These are phyloP conservation scores for Globisporangium paddicum DNA, from an alignment of 352 stramenopile species.

Conservation along the genomic window DNA sequence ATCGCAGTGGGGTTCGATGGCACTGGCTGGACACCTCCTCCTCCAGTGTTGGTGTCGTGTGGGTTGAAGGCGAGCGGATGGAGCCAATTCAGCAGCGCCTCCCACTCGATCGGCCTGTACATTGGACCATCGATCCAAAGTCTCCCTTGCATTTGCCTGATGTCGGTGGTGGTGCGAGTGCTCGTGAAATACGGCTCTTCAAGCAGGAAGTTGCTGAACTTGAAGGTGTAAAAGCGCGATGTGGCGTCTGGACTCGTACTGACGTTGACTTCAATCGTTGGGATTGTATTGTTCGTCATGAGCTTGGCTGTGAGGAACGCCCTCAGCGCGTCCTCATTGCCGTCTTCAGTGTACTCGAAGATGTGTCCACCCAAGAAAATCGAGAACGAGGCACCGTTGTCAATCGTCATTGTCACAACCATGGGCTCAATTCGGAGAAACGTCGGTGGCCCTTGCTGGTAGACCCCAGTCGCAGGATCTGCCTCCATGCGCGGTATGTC, in stretches of 20 bases:
- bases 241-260: neutral
- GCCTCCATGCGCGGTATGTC: neutral
- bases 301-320: neutral
- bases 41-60: neutral
- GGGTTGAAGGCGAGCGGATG: neutral
- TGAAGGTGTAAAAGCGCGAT: neutral
- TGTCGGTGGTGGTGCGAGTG: neutral
- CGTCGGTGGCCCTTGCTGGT: neutral
- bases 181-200: neutral
- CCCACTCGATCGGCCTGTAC: neutral
- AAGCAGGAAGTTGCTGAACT: neutral
- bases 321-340: neutral
- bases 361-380: neutral
- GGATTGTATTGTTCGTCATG: neutral
- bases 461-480: neutral
- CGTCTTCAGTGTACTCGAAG: neutral
- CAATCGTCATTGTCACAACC: neutral
- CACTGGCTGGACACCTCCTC: neutral
- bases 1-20: neutral
- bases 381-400: neutral
- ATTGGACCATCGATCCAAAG: neutral
- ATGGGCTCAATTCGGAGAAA: neutral
- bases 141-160: neutral
- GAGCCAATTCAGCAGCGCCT: slow-evolving; percentile 7
- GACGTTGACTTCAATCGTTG: neutral